Evolutionary conservation across 2,329 filamentous ascomycete species (phyloP), one percentile per base, ranked within the genome.

Genomic region (Arthroderma sp.): DNA sequence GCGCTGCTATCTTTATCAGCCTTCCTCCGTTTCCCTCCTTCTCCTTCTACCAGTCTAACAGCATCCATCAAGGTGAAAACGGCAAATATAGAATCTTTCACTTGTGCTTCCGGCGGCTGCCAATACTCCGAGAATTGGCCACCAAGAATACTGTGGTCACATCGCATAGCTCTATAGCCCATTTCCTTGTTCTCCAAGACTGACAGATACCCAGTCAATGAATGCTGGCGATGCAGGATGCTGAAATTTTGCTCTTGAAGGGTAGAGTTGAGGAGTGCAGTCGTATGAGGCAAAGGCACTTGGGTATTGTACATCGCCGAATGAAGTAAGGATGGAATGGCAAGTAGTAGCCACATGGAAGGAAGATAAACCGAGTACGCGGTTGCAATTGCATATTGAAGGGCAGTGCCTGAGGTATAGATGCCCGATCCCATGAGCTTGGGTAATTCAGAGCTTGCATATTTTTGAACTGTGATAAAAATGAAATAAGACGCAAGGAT

Each of bases 11-110:
- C 68, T n/a, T 64, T 65, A 53, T 88, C 83, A 1, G 65, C 66
- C 22, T 56, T 59, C 33, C 44, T 51, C 28, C 51, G 50, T 34
- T 55, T 49, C 6, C 59, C 57, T 40, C 57, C 48, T 29, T 72
- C 68, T 4, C 71, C 64, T 53, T 91, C 72, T 27, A 94, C 72
- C 30, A 98, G 73, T 22, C 91, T 77, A 5, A 96, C 82, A 3
- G 89, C 86, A 62, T 98, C 91, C 1, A 98, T 76, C 74, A 94
- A 93, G 28, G 85, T 81, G 61, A 98, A 98, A n/a, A 96, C 83
- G 6, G 85, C 82, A 59, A 96, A 98, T 45, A 98, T 85, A 0
- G 89, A 86, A 63, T 98, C 91, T 7, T 78, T 76, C 11, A 86
- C 67, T 38, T 73, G 61, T 1, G 72, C 74, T 58, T 67, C 42